Evolutionary conservation across 495 filamentous ascomycete species (phyloP).

Genomic region (Annulohypoxylon stygium): DNA sequence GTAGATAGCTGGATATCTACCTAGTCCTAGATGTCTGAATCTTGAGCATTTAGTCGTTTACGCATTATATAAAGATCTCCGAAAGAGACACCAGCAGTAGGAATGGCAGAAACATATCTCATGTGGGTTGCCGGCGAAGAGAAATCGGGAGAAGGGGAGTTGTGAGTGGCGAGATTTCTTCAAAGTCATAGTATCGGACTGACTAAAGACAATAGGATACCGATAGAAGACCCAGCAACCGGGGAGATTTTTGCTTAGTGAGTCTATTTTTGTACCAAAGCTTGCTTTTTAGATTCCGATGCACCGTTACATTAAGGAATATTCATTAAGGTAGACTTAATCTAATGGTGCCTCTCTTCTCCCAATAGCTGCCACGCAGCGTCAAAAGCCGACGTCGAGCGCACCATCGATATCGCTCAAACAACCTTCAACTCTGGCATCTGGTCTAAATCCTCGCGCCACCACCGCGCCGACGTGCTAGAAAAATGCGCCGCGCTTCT

Average conservation of each 20-base stretch:
- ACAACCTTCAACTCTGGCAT: conserved; percentile 63
- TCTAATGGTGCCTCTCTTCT: background rate
- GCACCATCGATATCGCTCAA: conserved; percentile 62
- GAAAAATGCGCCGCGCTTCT: conserved; percentile 68
- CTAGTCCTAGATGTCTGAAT: too few relatives aligned
- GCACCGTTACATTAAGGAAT: background rate
- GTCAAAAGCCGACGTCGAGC: conserved; percentile 60
- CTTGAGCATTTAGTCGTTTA: background rate
- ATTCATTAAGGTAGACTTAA: background rate
- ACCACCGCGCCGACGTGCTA: conserved; percentile 67
- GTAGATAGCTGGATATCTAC: background rate
- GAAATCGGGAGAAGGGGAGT: conserved; percentile 40
- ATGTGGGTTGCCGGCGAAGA: conserved; percentile 54
- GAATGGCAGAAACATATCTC: conserved; percentile 40
- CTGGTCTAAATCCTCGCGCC: conserved; percentile 70
- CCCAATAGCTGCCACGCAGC: conserved; percentile 64
- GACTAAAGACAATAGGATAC: conserved; percentile 41
- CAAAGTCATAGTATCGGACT: background rate
- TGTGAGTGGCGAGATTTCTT: conserved; percentile 35
- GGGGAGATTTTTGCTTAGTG: conserved; percentile 54
- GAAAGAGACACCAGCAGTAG: background rate
- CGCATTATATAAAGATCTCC: background rate
- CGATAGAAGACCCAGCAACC: conserved; percentile 55
- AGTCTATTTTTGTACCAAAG: conserved; percentile 21
- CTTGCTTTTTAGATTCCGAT: background rate